Evolutionary conservation across 768 basidiomycete genomes (phyloP), one percentile per base, ranked within the genome.

Genomic region (Lactarius quietus): DNA sequence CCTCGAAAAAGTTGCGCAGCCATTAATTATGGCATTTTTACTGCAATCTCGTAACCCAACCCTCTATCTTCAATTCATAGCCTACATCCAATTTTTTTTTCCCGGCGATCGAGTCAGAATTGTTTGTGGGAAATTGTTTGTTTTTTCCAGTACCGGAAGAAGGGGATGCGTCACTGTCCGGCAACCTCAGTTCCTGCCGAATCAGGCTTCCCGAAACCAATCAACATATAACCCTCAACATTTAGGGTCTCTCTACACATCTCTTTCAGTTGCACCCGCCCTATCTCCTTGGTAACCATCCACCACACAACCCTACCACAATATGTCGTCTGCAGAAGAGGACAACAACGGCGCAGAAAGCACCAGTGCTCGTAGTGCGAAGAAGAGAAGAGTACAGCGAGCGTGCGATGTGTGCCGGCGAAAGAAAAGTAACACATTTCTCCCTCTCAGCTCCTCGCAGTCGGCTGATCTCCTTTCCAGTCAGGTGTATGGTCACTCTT

Each of bases 361-460:
- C 14, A 70, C 72, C 55, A 20, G 65, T 59, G 2, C 70, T 6
- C 79, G 77, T 4, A 78, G 76, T 23, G 74, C 75, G 23, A 92
- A 92, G 79, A 90, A 89, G 73, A 77, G 90, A 43, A 81, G 85
- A 67, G 82, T 92, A 35, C 88, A 90, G 74, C 77, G 91, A 33
- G 91, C 91, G 8, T 94, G 92, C 72, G 92, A 93, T 71, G 82
- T 86, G 0, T 94, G 92, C 72, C 80, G 92, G 41, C 80, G 90
- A 63, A 93, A 93, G 81, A 95, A 95, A 78, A 86, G 90, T 88
- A 64, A 67, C 84, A 75, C n/a, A 18, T 14, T 26, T 8, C 72
- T 73, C 63, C n/a, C 26, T 29, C 62, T 53, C 58, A 23, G 53
- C 26, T 45, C 57, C 17, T 43, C 54, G 10, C n/a, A 53, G 10